Conservation (phyloP, 1,139 yeast genomes). For the Pichia sp. region DNA sequence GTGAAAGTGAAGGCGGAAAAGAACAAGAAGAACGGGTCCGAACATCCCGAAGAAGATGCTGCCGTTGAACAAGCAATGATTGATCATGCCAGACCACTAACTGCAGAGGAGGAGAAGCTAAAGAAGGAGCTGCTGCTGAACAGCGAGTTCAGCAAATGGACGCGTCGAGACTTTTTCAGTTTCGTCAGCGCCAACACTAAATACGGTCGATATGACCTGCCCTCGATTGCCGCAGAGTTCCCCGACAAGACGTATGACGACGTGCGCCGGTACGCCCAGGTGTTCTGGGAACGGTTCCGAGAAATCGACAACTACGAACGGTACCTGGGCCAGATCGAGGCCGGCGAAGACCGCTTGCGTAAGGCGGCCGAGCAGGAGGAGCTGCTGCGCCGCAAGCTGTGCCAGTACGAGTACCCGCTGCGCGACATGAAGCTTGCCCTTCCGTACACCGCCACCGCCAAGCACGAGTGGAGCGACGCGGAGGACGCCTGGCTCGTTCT, state of each 20-base stretch:
- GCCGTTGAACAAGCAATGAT: constrained; percentile 56
- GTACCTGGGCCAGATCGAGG: constrained; percentile 58
- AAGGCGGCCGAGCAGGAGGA: constrained; percentile 55
- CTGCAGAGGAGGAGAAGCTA: constrained; percentile 57
- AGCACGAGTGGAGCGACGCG: constrained; percentile 53
- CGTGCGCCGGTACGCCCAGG: constrained; percentile 56
- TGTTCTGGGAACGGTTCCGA: constrained; percentile 59
- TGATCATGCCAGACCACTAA: constrained; percentile 56
- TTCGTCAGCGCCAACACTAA: constrained; percentile 56
- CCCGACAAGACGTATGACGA: constrained; percentile 64
- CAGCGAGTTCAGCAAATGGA: constrained; percentile 63
- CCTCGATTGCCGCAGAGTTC: constrained; percentile 56
- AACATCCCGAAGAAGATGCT: constrained; percentile 40
- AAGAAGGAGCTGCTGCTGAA: constrained; percentile 44
- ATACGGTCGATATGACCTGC: constrained; percentile 61
- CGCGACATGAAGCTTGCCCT: constrained; percentile 54
- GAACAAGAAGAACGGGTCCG: constrained; percentile 39
- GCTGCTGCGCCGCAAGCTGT: constrained; percentile 55
- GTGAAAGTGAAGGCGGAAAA: constrained; percentile 42
- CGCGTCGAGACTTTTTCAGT: constrained; percentile 63
- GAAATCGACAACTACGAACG: constrained; percentile 71
- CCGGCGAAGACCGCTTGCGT: constrained; percentile 66
- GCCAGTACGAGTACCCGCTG: constrained; percentile 52
- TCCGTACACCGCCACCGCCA: constrained; percentile 33
- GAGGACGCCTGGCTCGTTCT: constrained; percentile 68